Base-by-base conservation (phyloP, 1,284 basidiomycete genomes). In the Papiliotrema flavescens region DNA sequence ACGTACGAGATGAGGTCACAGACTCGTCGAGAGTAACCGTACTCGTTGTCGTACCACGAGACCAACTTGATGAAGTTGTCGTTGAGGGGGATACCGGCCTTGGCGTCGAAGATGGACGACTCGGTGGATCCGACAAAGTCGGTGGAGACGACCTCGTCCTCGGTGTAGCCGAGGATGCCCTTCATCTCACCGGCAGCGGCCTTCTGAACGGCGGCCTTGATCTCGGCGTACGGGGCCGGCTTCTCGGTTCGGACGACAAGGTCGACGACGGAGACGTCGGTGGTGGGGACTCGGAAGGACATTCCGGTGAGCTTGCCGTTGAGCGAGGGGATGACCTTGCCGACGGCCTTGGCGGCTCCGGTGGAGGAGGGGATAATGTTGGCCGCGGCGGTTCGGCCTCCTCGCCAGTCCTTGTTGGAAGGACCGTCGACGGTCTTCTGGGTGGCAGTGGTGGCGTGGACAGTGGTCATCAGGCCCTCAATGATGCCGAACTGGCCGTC, bases 291-390 rank as follows among this genome's bases (percentile, higher is more conserved):
- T 81, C 95, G 96, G 94, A 98, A 98, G 49, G 95, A 71, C 78
- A 98, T 88, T 85, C 87, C 76, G 65, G 89, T 93, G 69, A 96
- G 87, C 83, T 98, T 98, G 81, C 95, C 95, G 80, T 98, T 97
- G 70, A 99, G 85, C 60, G 80, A 79, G 62, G 95, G 95, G 76
- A 98, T 98, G 78, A 98, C 95, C 84, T 98, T 97, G 75, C 95
- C 95, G 76, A 98, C 95, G 63, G 94, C 92, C 80, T 98, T 98
- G 79, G 96, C 96, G 63, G 95, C 95, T 82, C 95, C 95, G 63
- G 96, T 98, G 71, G 92, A 96, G 32, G 95, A 98, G 57, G 95
- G 95, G 76, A 99, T 99, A 81, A 99, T 98, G 87, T 99, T 99
- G 82, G 89, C 89, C 79, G 87, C 87, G 62, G 95, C 93, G 70